Evolutionary conservation across 164 flowering plant genomes (phyloP).

Genomic region (Cinnamomum micranthum): DNA sequence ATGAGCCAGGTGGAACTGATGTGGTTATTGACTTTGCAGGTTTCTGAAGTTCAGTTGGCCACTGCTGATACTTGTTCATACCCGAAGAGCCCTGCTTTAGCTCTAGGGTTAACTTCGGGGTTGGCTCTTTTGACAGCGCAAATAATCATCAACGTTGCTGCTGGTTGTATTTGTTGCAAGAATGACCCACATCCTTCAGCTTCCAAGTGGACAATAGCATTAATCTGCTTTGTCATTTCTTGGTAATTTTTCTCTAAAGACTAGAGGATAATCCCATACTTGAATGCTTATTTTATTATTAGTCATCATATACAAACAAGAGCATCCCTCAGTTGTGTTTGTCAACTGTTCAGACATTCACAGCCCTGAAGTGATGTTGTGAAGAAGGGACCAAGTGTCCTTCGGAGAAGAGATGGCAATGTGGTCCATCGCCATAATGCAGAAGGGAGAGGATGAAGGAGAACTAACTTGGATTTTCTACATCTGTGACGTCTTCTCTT

Average conservation of each 20-base stretch:
- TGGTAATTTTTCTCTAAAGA: constrained; percentile 46
- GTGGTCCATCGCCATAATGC: too few species aligned
- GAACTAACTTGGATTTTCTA: too few species aligned
- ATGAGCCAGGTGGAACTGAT: neutral
- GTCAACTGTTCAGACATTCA: too few species aligned
- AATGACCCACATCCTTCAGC: constrained; percentile 45
- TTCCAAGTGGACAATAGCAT: constrained; percentile 61
- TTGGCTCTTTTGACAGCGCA: constrained; percentile 68
- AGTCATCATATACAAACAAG: too few species aligned
- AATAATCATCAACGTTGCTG: constrained; percentile 52
- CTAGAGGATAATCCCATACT: neutral
- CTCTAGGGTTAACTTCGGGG: constrained; percentile 74
- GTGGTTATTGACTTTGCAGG: constrained; percentile 38
- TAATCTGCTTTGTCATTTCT: constrained; percentile 75
- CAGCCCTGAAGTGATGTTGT: too few species aligned
- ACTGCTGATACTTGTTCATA: constrained; percentile 44
- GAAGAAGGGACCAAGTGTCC: too few species aligned
- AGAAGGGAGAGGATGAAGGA: too few species aligned
- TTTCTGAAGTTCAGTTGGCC: constrained; percentile 43
- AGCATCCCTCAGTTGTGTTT: too few species aligned
- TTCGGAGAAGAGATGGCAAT: too few species aligned
- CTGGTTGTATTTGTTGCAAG: constrained; percentile 84
- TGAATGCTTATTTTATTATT: neutral
- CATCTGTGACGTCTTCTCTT: too few species aligned
- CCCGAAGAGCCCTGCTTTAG: constrained; percentile 80